Evolutionary conservation across 768 basidiomycete species (phyloP).

Genomic region (Suillus hirtellus): DNA sequence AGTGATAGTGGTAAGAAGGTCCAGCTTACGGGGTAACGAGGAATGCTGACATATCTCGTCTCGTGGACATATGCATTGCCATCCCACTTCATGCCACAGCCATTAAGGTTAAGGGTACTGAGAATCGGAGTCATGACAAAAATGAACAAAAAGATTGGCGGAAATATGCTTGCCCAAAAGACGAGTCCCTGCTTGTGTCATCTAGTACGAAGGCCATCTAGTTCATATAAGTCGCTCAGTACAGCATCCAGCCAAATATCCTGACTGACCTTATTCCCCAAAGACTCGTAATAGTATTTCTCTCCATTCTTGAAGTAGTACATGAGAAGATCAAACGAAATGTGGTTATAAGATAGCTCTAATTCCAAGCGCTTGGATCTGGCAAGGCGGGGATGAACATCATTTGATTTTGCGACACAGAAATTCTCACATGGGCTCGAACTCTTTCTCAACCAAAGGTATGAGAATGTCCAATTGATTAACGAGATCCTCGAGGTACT

Average conservation of each 20-base stretch:
- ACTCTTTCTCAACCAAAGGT: slow-evolving; percentile 16
- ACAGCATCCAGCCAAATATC: too few relatives aligned
- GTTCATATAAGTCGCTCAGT: not conserved
- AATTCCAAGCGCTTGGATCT: slow-evolving; percentile 22
- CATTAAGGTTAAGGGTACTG: not conserved
- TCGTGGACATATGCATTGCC: slow-evolving; percentile 9
- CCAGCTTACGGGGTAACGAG: slow-evolving; percentile 11
- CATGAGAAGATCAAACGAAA: slow-evolving; percentile 20
- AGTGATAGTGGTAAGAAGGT: not conserved
- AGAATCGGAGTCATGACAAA: not conserved
- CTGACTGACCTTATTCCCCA: not conserved
- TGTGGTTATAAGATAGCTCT: slow-evolving; percentile 17
- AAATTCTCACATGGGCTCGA: slow-evolving; percentile 19
- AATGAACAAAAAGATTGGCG: not conserved
- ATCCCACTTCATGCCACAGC: slow-evolving; percentile 12
- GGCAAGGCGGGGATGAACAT: not conserved
- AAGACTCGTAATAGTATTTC: slow-evolving; percentile 7
- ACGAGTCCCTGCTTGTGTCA: not conserved
- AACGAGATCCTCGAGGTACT: slow-evolving; percentile 13
- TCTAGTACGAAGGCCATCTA: slow-evolving; percentile 4
- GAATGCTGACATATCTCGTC: not conserved
- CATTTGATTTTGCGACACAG: not conserved
- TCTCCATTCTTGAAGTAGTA: slow-evolving; percentile 17
- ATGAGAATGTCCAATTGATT: slow-evolving; percentile 17
- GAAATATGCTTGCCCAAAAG: not conserved